phyloP scores from a whole-genome alignment of 495 filamentous ascomycete genomes.

The Elasticomyces elasticus region DNA sequence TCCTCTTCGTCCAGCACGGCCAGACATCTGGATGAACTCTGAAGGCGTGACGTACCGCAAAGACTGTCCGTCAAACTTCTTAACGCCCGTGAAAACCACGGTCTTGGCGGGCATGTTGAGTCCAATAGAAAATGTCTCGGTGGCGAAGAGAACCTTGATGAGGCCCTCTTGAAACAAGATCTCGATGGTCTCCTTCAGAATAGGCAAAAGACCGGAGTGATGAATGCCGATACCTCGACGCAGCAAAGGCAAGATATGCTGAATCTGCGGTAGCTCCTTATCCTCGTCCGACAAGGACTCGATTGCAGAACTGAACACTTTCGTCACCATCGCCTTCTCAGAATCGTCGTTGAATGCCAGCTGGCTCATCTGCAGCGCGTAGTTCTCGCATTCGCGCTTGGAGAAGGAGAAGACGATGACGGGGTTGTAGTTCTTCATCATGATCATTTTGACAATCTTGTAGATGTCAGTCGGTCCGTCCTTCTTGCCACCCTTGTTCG shows the following conservation, averaged over 20 bases:
- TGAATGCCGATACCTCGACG: constrained; percentile 92
- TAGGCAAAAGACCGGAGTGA: constrained; percentile 89
- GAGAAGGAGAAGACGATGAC: constrained; percentile 99
- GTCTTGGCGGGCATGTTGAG: constrained; percentile 99
- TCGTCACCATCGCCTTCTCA: constrained; percentile 87
- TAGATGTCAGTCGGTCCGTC: constrained; percentile 72
- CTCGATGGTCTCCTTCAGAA: constrained; percentile 96
- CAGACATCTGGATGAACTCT: constrained; percentile 98
- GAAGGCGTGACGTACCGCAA: constrained; percentile 83
- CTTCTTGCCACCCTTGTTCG: constrained; percentile 73
- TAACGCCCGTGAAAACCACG: constrained; percentile 92
- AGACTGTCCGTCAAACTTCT: constrained; percentile 82
- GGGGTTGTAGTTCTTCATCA: constrained; percentile 88
- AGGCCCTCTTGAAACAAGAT: constrained; percentile 97
- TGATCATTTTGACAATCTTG: constrained; percentile 97
- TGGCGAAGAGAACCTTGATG: constrained; percentile 95
- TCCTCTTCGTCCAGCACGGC: constrained; percentile 88
- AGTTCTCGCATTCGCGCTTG: constrained; percentile 85
- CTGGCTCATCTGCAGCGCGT: constrained; percentile 71
- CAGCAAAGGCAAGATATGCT: constrained; percentile 80
- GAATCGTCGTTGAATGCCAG: constrained; percentile 96
- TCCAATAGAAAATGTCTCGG: constrained; percentile 97
- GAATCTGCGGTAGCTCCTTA: constrained; percentile 73
- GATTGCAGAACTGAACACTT: constrained; percentile 86
- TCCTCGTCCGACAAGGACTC: constrained; percentile 86